phyloP scores from a whole-genome alignment of 2,329 filamentous ascomycete species.

The Claviceps sorghi region DNA sequence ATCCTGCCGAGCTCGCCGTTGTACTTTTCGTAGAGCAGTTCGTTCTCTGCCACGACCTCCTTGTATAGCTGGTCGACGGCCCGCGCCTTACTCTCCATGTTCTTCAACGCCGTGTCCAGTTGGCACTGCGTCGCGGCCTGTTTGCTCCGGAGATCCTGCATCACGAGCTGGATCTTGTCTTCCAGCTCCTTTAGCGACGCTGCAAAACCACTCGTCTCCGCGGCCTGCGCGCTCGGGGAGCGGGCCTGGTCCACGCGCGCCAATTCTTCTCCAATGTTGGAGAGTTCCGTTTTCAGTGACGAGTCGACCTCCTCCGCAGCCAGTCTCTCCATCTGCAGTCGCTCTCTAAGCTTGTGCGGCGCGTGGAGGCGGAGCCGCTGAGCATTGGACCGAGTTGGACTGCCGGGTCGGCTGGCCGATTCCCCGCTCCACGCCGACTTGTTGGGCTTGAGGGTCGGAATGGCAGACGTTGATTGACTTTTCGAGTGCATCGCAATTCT shows the following conservation, averaged over 20 bases:
- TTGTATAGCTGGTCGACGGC: constrained; percentile 81
- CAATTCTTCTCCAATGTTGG: constrained; percentile 70
- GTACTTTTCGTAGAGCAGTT: constrained; percentile 81
- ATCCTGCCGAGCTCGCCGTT: constrained; percentile 83
- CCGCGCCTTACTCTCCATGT: constrained; percentile 63
- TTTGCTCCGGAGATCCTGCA: constrained; percentile 44
- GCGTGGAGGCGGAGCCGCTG: constrained; percentile 54
- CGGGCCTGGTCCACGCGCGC: constrained; percentile 32
- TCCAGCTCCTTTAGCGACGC: constrained; percentile 53
- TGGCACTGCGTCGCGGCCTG: constrained; percentile 54
- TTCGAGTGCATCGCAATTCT: constrained; percentile 28
- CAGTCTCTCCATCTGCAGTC: constrained; percentile 68
- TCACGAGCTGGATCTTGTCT: constrained; percentile 43
- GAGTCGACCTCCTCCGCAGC: constrained; percentile 56
- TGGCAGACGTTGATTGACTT: constrained; percentile 37
- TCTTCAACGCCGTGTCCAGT: constrained; percentile 54
- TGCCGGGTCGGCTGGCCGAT: constrained; percentile 11
- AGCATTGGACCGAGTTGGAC: constrained; percentile 18
- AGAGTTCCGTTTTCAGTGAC: constrained; percentile 59
- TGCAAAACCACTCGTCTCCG: constrained; percentile 15
- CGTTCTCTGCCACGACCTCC: constrained; percentile 79
- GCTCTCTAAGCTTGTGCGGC: constrained; percentile 65
- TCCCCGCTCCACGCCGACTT: constrained; percentile 14
- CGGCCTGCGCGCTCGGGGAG: constrained; percentile 13
- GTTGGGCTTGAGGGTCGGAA: constrained; percentile 36